Evolutionary conservation across 441 rosid genomes (phyloP).

Genomic region (Macaranga tanarius): DNA sequence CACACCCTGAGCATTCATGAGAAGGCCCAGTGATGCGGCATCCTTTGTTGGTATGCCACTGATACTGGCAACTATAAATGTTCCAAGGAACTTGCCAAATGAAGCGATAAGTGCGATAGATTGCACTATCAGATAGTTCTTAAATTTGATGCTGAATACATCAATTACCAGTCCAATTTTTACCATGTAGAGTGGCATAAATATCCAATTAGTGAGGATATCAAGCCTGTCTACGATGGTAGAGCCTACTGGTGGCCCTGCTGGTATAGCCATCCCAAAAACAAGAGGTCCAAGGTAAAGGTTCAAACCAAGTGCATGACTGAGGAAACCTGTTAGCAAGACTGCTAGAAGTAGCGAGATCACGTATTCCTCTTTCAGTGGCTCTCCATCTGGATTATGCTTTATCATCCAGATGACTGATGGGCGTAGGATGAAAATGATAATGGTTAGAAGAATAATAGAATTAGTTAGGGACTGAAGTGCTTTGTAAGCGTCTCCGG

Average conservation of each 20-base stretch:
- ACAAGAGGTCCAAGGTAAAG: slow-evolving; percentile 26
- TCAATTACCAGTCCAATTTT: slow-evolving; percentile 28
- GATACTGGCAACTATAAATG: slow-evolving; percentile 24
- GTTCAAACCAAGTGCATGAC: slow-evolving; percentile 23
- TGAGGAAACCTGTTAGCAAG: slow-evolving; percentile 22
- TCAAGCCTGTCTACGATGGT: slow-evolving; percentile 39
- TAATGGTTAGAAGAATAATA: slow-evolving; percentile 2
- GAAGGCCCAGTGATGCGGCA: slow-evolving; percentile 34
- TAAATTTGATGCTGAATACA: slow-evolving; percentile 24
- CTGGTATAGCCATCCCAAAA: slow-evolving; percentile 31
- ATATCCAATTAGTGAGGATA: slow-evolving; percentile 26
- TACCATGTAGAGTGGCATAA: slow-evolving; percentile 36
- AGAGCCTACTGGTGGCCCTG: slow-evolving; percentile 34
- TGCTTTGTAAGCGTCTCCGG: background rate
- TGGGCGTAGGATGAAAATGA: slow-evolving; percentile 27
- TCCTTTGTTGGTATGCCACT: slow-evolving; percentile 31
- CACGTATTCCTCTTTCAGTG: slow-evolving; percentile 31
- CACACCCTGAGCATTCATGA: slow-evolving; percentile 34
- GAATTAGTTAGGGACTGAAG: background rate
- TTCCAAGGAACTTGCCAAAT: slow-evolving; percentile 30
- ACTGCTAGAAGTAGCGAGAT: slow-evolving; percentile 22
- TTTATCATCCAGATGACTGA: slow-evolving; percentile 24
- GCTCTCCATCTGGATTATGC: slow-evolving; percentile 33
- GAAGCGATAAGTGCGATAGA: slow-evolving; percentile 18
- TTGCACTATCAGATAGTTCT: slow-evolving; percentile 27